Base-by-base conservation (phyloP, 139 green algal genomes). In the Micractinium conductrix region DNA sequence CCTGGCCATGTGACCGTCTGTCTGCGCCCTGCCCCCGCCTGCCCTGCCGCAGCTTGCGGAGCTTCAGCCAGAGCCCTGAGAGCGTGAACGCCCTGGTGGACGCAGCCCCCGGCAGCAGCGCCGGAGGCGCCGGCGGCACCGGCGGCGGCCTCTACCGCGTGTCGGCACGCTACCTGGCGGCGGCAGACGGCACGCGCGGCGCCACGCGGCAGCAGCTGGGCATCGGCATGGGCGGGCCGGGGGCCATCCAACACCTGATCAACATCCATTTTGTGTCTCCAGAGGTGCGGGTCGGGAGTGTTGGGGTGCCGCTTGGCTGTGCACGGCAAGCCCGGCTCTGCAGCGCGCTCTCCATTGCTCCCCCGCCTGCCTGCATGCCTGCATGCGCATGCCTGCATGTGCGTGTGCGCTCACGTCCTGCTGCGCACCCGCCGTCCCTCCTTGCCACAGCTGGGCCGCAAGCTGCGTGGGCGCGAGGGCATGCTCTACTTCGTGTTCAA, bases 401-500 rank as follows among this genome's bases (percentile, higher is more conserved):
- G n/a, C n/a, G n/a, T n/a, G n/a, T n/a, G n/a, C n/a, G n/a, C n/a
- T n/a, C n/a, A n/a, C n/a, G n/a, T n/a, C n/a, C n/a, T n/a, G n/a
- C n/a, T n/a, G n/a, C n/a, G n/a, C n/a, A n/a, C n/a, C n/a, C n/a
- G n/a, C n/a, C n/a, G n/a, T n/a, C n/a, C 55, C 30, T 33, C 78
- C 62, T 33, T 16, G 21, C 63, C 35, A 4, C 70, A 71, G 43
- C 76, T 88, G 42, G 63, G 55, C 2, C 79, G 86, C 40, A 63
- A 88, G 58, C 53, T 74, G 22, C n/a, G 0, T 8, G 37, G 71
- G 2, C 79, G 90, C 7, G 78, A 90, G 1, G 96, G 88, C 72
- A 99, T 99, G 97, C 91, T 99, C 62, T 99, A 99, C 89, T 99
- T 99, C 88, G 93, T 98, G 8, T 99, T 97, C 92, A 96, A 94